These are phyloP conservation scores for Lippia alba DNA, from an alignment of 305 asterid genomes.

Conservation along the genomic window DNA sequence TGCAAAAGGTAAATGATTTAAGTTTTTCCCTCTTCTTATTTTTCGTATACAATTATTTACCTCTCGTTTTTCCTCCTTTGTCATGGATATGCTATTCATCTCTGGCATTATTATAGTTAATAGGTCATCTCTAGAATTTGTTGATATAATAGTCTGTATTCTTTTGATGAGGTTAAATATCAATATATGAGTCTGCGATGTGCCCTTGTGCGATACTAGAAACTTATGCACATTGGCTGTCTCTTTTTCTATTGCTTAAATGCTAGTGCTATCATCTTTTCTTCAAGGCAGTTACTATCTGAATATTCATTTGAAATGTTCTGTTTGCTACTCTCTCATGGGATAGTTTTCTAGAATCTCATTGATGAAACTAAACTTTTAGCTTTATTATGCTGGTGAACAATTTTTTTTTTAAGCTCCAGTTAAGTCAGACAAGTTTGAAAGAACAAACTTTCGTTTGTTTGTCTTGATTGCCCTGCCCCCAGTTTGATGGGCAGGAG, in stretches of 20 bases:
- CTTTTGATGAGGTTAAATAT: constrained; percentile 12
- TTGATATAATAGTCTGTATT: constrained; percentile 13
- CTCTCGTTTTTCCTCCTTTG: background rate
- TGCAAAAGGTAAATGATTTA: constrained; percentile 74
- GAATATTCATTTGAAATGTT: background rate
- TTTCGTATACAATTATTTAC: constrained; percentile 20
- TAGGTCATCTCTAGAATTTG: constrained; percentile 10
- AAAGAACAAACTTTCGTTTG: background rate
- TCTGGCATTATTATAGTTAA: constrained; percentile 11
- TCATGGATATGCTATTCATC: constrained; percentile 1
- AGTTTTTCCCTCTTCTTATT: constrained; percentile 22
- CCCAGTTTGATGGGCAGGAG: background rate
- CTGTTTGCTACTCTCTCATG: constrained; percentile 5
- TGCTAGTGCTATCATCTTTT: background rate
- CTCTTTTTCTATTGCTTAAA: constrained; percentile 5
- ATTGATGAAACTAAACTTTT: constrained; percentile 4
- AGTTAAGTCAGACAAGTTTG: background rate
- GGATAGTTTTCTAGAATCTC: constrained; percentile 1
- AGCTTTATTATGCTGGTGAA: background rate
- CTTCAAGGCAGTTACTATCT: constrained; percentile 16
- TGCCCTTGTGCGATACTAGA: constrained; percentile 23
- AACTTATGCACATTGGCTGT: constrained; percentile 10
- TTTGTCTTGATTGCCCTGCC: background rate
- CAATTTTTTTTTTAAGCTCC: background rate
- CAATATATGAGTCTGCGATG: background rate